Evolutionary conservation across 768 basidiomycete genomes (phyloP), one percentile per base, ranked within the genome.

Genomic region (Boletus subparvulus): DNA sequence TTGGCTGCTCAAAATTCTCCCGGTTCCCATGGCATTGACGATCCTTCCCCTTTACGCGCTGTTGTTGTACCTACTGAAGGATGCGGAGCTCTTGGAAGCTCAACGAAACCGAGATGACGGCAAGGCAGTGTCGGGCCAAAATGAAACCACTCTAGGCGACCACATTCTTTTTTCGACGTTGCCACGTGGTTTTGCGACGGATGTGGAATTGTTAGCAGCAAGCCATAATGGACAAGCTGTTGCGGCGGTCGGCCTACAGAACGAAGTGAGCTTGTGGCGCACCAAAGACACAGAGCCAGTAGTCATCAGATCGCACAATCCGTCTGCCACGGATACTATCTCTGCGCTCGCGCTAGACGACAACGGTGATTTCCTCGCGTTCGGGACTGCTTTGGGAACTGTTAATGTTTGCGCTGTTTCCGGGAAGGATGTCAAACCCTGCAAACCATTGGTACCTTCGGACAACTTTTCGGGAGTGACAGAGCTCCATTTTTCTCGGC

Each of bases 31-130:
- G 67, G 81, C 84, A 9, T 78, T 78, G 6, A 96, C 95, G 0
- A 90, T 88, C 8, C 74, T 80, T 26, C 71, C 81, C 4, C 77
- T 98, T 11, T 98, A 90, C 69, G 79, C 82, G 9, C 73, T 98
- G 12, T 77, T 96, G 9, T 77, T 92, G 11, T 94, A 94, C 68
- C 79, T 99, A 3, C 76, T 98, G 58, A 96, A 95, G 75, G 88
- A 96, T 61, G 85, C 92, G 0, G 94, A 99, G 56, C 82, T 94
- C 1, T 79, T 97, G 36, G 94, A 94, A 64, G 89, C 91, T 3
- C 92, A 94, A 65, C 80, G 87, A 40, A 80, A 88, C 66, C 80
- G 83, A 33, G 75, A 75, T 2, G 83, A 82, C 36, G 65, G 75
- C 1, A 78, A 80, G 56, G 61, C 69, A 9, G 62, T 70, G 10